Conservation (phyloP, 225 moss, liverwort and hornwort genomes). For the Bryum argenteum region DNA sequence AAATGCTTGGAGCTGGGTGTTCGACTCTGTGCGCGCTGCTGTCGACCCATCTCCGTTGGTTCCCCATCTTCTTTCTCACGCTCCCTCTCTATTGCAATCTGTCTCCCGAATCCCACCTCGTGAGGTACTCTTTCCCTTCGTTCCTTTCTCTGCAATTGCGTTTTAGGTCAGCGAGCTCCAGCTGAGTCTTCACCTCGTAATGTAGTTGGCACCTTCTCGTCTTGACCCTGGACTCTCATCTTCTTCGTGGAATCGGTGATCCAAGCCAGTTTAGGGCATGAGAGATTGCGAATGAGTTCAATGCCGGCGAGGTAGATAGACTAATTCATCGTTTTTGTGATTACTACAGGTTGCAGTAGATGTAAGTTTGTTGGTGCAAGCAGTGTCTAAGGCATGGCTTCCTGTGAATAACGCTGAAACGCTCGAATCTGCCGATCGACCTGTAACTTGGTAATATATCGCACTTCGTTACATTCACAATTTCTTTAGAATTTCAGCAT, state of each 20-base stretch:
- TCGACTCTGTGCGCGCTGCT: slow-evolving; percentile 60
- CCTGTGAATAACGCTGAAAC: slow-evolving; percentile 48
- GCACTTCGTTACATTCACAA: background rate
- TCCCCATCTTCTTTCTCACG: slow-evolving; percentile 49
- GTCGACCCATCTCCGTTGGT: slow-evolving; percentile 42
- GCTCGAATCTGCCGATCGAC: slow-evolving; percentile 51
- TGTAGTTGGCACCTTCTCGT: slow-evolving; percentile 22
- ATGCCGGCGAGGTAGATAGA: slow-evolving; percentile 8
- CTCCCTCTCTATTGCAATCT: slow-evolving; percentile 51
- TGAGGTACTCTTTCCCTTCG: slow-evolving; percentile 47
- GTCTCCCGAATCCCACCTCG: slow-evolving; percentile 58
- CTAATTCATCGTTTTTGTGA: slow-evolving; percentile 25
- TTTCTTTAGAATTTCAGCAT: slow-evolving; percentile 18
- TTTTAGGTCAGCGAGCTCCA: slow-evolving; percentile 23
- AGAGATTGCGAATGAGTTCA: background rate
- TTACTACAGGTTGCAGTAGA: slow-evolving; percentile 61
- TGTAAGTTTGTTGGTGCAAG: slow-evolving; percentile 53
- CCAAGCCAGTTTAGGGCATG: slow-evolving; percentile 14
- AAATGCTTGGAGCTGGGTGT: slow-evolving; percentile 68
- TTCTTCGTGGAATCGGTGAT: slow-evolving; percentile 15
- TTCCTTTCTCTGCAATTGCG: slow-evolving; percentile 2
- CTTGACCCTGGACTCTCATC: background rate
- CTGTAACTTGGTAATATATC: slow-evolving; percentile 60
- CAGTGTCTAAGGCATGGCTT: slow-evolving; percentile 57
- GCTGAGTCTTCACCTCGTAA: slow-evolving; percentile 15